phyloP scores from a whole-genome alignment of 2,329 filamentous ascomycete genomes.

The Colletotrichum higginsianum region DNA sequence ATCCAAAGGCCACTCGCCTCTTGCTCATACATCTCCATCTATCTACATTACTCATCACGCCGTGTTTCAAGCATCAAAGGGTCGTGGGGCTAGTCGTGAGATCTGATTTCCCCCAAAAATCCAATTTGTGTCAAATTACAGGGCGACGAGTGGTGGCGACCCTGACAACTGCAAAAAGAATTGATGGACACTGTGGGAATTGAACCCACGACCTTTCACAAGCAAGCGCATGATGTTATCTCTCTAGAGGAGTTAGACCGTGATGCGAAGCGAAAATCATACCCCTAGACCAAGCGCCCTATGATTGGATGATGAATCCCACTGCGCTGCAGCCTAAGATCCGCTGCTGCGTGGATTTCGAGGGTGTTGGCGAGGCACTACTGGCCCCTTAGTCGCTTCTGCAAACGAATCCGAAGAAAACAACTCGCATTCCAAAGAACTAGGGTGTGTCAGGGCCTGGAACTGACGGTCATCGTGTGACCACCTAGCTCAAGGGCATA shows the following conservation, averaged over 20 bases:
- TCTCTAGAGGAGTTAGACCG: background rate
- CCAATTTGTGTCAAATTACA: background rate
- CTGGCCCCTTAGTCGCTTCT: too few species aligned
- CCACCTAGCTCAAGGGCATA: background rate
- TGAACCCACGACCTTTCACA: conserved; percentile 37
- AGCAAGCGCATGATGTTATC: background rate
- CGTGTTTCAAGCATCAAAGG: too few species aligned
- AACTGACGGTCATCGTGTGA: too few species aligned
- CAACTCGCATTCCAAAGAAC: too few species aligned
- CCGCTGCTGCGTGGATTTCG: background rate
- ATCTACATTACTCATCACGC: too few species aligned
- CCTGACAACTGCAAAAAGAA: background rate
- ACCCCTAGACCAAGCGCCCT: conserved; percentile 38
- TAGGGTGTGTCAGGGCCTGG: too few species aligned
- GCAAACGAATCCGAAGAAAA: too few species aligned
- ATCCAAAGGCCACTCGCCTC: too few species aligned
- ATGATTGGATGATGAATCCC: background rate
- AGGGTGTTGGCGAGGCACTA: background rate
- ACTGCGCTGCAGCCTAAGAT: background rate
- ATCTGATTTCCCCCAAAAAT: background rate
- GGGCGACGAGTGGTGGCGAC: too few species aligned
- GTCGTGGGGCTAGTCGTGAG: too few species aligned
- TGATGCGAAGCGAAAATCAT: conserved; percentile 38
- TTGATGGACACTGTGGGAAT: conserved; percentile 29
- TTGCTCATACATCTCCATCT: too few species aligned